phyloP scores from a whole-genome alignment of 495 filamentous ascomycete species.

The Darksidea phi region DNA sequence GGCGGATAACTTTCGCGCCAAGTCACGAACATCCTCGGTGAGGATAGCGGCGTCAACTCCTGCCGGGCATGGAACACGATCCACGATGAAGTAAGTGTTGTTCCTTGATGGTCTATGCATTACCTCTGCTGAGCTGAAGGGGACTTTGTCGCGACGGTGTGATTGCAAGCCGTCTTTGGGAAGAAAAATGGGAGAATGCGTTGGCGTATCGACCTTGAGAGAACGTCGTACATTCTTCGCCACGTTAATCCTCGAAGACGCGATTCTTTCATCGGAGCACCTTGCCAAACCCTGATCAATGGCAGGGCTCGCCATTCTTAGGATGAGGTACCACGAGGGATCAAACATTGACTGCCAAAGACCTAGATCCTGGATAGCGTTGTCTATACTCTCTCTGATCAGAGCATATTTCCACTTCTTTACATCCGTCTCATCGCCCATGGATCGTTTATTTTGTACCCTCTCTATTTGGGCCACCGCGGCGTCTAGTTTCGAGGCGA shows the following conservation, averaged over 20 bases:
- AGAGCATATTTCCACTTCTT: conserved; percentile 40
- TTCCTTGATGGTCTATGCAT: background rate
- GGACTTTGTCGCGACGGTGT: background rate
- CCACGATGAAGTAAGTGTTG: conserved; percentile 9
- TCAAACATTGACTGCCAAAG: conserved; percentile 41
- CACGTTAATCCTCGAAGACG: background rate
- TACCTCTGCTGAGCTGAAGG: conserved; percentile 4
- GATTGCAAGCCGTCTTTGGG: conserved; percentile 2
- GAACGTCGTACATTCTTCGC: conserved; percentile 2
- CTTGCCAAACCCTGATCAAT: conserved; percentile 35
- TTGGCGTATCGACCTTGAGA: conserved; percentile 4
- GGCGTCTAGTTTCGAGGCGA: conserved; percentile 39
- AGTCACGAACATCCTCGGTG: conserved; percentile 19
- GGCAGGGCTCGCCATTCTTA: conserved; percentile 19
- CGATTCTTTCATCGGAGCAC: background rate
- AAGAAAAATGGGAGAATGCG: conserved; percentile 2
- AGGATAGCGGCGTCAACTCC: conserved; percentile 1
- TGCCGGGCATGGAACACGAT: conserved; percentile 8
- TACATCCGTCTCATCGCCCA: conserved; percentile 19
- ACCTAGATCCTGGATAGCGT: conserved; percentile 34
- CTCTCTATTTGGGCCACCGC: conserved; percentile 37
- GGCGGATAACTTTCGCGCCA: conserved; percentile 16
- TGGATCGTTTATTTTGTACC: conserved; percentile 31
- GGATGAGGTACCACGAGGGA: conserved; percentile 41
- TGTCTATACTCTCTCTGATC: conserved; percentile 31